Conservation (phyloP, 768 basidiomycete genomes). For the Mrakia frigida region DNA sequence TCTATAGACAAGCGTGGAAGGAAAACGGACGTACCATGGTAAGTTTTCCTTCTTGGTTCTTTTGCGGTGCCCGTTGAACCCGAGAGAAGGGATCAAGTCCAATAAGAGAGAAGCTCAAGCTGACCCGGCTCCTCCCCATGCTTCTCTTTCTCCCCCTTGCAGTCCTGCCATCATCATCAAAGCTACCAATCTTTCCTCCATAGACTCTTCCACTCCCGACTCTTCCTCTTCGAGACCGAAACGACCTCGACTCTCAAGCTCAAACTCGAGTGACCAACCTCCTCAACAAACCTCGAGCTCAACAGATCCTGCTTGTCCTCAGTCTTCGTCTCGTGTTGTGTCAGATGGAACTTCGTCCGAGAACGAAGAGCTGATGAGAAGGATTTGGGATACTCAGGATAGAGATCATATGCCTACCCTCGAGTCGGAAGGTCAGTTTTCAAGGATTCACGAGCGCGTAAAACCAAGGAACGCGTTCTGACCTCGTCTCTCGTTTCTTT, state of each 20-base stretch:
- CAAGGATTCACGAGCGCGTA: background rate
- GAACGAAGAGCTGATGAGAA: background rate
- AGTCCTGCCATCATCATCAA: conserved; percentile 14
- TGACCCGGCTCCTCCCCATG: background rate
- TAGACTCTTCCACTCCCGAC: background rate
- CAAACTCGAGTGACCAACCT: too few species aligned
- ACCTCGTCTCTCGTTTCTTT: background rate
- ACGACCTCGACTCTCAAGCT: background rate
- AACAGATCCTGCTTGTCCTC: background rate
- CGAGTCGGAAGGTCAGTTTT: background rate
- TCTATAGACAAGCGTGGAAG: background rate
- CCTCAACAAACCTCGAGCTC: background rate
- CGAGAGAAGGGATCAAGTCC: background rate
- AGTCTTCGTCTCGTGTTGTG: too few species aligned
- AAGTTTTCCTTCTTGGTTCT: background rate
- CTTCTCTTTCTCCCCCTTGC: background rate
- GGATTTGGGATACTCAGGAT: background rate
- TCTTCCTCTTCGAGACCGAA: background rate
- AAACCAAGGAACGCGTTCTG: background rate
- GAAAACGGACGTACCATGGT: background rate
- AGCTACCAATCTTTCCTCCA: background rate
- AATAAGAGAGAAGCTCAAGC: background rate
- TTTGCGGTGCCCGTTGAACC: background rate
- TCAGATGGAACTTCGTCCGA: too few species aligned
- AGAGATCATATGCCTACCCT: background rate